These are phyloP conservation scores for Forsythia viridissima DNA, from an alignment of 257 asterid genomes.

Conservation along the genomic window DNA sequence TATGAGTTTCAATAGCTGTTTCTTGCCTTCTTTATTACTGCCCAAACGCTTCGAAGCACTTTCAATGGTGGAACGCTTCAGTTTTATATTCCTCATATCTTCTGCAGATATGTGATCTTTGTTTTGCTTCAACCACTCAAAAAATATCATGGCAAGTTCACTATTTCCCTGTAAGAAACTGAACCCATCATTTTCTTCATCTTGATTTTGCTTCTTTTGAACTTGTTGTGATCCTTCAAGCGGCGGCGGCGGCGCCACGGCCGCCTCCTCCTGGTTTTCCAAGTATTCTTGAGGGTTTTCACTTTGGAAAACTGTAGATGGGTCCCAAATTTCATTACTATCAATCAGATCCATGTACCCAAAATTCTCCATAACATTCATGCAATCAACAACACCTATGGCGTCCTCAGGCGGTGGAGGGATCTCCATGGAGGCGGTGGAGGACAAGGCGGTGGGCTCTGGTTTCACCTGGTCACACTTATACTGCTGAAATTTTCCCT, in stretches of 20 bases:
- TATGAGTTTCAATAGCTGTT: constrained; percentile 67
- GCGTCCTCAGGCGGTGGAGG: constrained; percentile 25
- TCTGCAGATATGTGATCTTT: constrained; percentile 73
- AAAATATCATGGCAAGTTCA: constrained; percentile 67
- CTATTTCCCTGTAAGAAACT: constrained; percentile 53
- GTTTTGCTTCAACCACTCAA: constrained; percentile 89
- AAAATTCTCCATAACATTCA: constrained; percentile 60
- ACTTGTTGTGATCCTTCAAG: background rate
- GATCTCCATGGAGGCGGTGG: constrained; percentile 54
- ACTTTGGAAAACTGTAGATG: constrained; percentile 51
- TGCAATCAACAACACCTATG: constrained; percentile 40
- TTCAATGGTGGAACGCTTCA: constrained; percentile 78
- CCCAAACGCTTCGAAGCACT: constrained; percentile 77
- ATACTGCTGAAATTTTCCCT: constrained; percentile 2
- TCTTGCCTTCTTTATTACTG: constrained; percentile 62
- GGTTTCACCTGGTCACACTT: constrained; percentile 2
- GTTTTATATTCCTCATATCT: constrained; percentile 79
- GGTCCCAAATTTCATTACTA: constrained; percentile 66
- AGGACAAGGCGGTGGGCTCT: constrained; percentile 34
- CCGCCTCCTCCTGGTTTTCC: constrained; percentile 18
- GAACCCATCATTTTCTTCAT: constrained; percentile 26
- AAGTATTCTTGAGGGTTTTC: constrained; percentile 35
- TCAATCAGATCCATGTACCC: constrained; percentile 79
- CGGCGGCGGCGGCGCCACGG: background rate
- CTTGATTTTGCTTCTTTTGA: background rate